These are phyloP conservation scores for Alternaria sp. DNA, from an alignment of 2,329 filamentous ascomycete species.

Conservation along the genomic window DNA sequence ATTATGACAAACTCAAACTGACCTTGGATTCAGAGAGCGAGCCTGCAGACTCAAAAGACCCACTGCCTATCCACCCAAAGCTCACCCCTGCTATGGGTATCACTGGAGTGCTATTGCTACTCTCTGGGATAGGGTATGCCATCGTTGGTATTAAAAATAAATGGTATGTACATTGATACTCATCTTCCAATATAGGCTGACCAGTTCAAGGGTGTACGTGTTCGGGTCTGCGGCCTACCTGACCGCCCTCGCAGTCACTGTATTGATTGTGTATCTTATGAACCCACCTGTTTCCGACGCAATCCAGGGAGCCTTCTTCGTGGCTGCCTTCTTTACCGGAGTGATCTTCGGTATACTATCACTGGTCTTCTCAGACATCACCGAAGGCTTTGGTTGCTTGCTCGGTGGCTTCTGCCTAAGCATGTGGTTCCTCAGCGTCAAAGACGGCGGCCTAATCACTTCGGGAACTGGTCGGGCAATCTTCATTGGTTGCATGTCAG, in stretches of 20 bases:
- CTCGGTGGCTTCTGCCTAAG: slow-evolving; percentile 84
- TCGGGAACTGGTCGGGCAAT: slow-evolving; percentile 70
- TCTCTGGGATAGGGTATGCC: slow-evolving; percentile 74
- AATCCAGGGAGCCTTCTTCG: slow-evolving; percentile 86
- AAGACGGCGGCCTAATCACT: slow-evolving; percentile 76
- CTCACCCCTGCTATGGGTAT: slow-evolving; percentile 86
- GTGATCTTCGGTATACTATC: slow-evolving; percentile 76
- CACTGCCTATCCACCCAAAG: slow-evolving; percentile 74
- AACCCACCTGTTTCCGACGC: slow-evolving; percentile 76
- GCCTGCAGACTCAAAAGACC: slow-evolving; percentile 25
- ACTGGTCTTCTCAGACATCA: slow-evolving; percentile 83
- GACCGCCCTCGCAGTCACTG: slow-evolving; percentile 75
- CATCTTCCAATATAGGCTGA: slow-evolving; percentile 22
- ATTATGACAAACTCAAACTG: background rate
- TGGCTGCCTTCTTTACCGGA: slow-evolving; percentile 78
- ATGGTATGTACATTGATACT: slow-evolving; percentile 55
- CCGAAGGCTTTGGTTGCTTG: slow-evolving; percentile 85
- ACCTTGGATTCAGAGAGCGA: slow-evolving; percentile 17
- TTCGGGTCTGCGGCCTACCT: slow-evolving; percentile 83
- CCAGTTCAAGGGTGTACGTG: slow-evolving; percentile 45
- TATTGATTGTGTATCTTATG: slow-evolving; percentile 91
- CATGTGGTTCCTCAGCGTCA: slow-evolving; percentile 90
- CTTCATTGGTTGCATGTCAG: slow-evolving; percentile 78
- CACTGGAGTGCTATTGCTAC: slow-evolving; percentile 77
- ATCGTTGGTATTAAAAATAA: slow-evolving; percentile 85